Base-by-base conservation (phyloP, 352 stramenopile species). In the Phytophthora idaei region DNA sequence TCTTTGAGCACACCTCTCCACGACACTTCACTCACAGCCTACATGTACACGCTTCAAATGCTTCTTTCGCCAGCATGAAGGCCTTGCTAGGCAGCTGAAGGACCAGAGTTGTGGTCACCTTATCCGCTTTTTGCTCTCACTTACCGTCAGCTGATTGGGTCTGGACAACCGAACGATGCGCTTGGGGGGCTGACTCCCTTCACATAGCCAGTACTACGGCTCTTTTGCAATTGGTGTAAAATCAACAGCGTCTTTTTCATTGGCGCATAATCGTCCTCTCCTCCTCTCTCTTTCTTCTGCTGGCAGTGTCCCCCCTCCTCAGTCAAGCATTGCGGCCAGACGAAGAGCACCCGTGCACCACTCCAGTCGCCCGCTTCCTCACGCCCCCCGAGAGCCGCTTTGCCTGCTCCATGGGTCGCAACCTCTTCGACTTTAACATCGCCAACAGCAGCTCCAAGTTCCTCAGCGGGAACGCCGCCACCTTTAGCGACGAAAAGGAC, bases 401-500 rank as follows among this genome's bases (percentile, higher is more conserved):
- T 42, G 32, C 34, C 47, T 45, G 44, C 48, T 76, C 50, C 70
- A 77, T 77, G 70, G 70, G 61, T 34, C 70, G 70, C 21, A 77
- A 74, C 61, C 65, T 74, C 57, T 77, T 77, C 57, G 70, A 77
- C 57, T 77, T 74, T 74, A 74, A 64, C 44, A 77, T 77, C 61
- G 65, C 57, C 51, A 72, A 66, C 61, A 77, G 70, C 62, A 77
- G 61, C 65, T 66, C 60, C 66, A 74, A 74, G 56, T 77, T 77
- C 58, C 52, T 74, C 32, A 77, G 60, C 50, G 69, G 64, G 25
- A 74, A 73, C 28, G 31, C 21, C 29, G 31, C 50, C 17, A 9
- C 51, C 42, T 17, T 53, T 37, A 41, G 42, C 28, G 67, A 66
- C 61, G 45, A 58, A 29, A 34, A 57, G 32, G 53, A 66, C 34